Evolutionary conservation across 106 monocot genomes (phyloP).

Genomic region (Platanthera zijinensis): DNA sequence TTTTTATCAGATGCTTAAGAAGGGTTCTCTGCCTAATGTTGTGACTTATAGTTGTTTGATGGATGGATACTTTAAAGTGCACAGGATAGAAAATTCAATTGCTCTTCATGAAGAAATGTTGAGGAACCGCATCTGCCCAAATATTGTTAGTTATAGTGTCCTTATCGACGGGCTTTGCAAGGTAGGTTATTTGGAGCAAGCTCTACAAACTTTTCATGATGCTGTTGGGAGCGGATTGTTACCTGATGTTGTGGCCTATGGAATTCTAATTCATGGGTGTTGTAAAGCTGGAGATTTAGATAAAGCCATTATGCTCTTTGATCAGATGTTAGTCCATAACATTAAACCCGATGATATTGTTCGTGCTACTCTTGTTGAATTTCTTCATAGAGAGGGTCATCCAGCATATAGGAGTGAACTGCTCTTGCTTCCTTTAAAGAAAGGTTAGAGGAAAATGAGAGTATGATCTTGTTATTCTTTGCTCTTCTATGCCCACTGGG

Average conservation of each 20-base stretch:
- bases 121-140: constrained; percentile 26
- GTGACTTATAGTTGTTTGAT: constrained; percentile 49
- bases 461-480: background rate
- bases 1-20: constrained; percentile 32
- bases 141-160: constrained; percentile 43
- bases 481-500: constrained; percentile 22
- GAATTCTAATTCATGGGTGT: constrained; percentile 40
- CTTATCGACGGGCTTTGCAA: constrained; percentile 56
- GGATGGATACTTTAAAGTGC: constrained; percentile 36
- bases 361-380: constrained; percentile 12
- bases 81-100: constrained; percentile 31
- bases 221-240: constrained; percentile 30
- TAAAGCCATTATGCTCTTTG: constrained; percentile 40
- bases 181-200: constrained; percentile 32
- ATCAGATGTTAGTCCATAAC: constrained; percentile 43
- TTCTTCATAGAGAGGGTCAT: constrained; percentile 8
- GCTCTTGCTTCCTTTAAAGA: background rate
- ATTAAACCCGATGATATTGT: constrained; percentile 29
- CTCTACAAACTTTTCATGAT: constrained; percentile 33
- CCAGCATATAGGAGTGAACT: background rate
- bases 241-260: constrained; percentile 63
- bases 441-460: background rate
- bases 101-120: constrained; percentile 52
- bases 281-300: constrained; percentile 26
- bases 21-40: constrained; percentile 32